Evolutionary conservation across 164 flowering plant species (phyloP), one percentile per base, ranked within the genome.

Genomic region (Sedum album): DNA sequence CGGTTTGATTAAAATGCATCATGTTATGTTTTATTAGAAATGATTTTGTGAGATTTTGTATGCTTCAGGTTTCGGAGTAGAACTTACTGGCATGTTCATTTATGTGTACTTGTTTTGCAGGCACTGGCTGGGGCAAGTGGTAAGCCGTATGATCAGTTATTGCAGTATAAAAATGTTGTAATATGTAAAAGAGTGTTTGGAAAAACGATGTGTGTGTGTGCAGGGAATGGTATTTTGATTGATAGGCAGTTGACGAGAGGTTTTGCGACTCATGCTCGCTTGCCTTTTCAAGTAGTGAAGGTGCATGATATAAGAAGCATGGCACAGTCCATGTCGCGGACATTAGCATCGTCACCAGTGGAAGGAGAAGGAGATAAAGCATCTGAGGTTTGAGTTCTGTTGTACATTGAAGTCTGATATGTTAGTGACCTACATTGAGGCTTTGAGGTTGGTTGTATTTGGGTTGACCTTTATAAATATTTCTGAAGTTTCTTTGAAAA

Each of bases 261-360:
- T 48, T 39, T 11, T 62, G 23, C 60, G 2, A 44, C 49, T 51
- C 5, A 30, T 48, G 51, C 55, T 31, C 44, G 13, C 36, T 65
- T 76, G 23, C n/a, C n/a, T 31, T 60, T 25, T 23, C 76, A 68
- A 36, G 68, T 49, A 26, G 57, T 35, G 26, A 31, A n/a, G 30
- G 75, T 9, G 18, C 21, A 31, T 74, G 72, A 60, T 28, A 39
- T 49, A 33, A 48, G 36, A 21, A 35, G 64, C 17, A 41, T 18
- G 13, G 55, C 1, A 36, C 67, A 73, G 53, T 73, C 31, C 51
- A 71, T 66, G 51, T 66, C 69, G 33, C 78, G 85, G 73, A 72
- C 77, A 26, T 76, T 81, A 76, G 76, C 85, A 35, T 82, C 84
- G 63, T 71, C 68, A 65, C 53, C 85, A 68, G 75, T 35, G 28